Percentiles rank a stretch among this genome's conserved stretches.
phyloP scores from a whole-genome alignment of 148 eudicot genomes.

The Heliamphora exappendiculata region DNA sequence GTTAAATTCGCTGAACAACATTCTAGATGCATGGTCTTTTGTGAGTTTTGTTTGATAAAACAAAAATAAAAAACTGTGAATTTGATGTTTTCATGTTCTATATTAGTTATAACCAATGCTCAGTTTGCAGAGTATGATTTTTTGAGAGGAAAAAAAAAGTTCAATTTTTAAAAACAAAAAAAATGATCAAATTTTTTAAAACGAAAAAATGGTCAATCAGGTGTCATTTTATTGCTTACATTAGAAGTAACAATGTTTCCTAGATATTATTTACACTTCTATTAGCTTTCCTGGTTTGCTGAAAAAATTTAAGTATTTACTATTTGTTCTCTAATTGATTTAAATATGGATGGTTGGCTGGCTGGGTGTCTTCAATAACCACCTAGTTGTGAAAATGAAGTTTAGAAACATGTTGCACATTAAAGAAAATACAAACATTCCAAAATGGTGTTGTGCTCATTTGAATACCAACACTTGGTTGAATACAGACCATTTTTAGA shows the following conservation, averaged over 20 bases:
- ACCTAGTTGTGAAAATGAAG: neutral
- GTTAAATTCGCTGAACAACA: too few relatives aligned
- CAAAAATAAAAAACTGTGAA: neutral
- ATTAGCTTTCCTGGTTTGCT: neutral
- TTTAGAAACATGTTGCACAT: neutral
- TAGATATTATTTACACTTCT: neutral
- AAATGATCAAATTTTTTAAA: too few relatives aligned
- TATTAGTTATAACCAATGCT: neutral
- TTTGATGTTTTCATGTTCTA: neutral
- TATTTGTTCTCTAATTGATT: neutral
- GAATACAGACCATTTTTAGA: too few relatives aligned
- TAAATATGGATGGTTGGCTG: neutral
- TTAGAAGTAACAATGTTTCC: neutral
- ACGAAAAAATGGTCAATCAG: neutral
- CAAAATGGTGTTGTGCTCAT: too few relatives aligned
- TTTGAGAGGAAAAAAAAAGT: too few relatives aligned
- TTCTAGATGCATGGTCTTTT: neutral
- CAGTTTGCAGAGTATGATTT: too few relatives aligned
- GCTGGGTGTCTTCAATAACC: neutral
- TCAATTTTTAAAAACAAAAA: too few relatives aligned
- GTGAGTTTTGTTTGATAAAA: neutral
- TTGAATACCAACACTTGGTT: too few relatives aligned
- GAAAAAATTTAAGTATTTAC: neutral
- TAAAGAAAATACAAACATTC: too few relatives aligned
- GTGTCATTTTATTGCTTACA: neutral